These are phyloP conservation scores for Rhynchospora pubera DNA, from an alignment of 176 grass and related monocot species.

Conservation along the genomic window DNA sequence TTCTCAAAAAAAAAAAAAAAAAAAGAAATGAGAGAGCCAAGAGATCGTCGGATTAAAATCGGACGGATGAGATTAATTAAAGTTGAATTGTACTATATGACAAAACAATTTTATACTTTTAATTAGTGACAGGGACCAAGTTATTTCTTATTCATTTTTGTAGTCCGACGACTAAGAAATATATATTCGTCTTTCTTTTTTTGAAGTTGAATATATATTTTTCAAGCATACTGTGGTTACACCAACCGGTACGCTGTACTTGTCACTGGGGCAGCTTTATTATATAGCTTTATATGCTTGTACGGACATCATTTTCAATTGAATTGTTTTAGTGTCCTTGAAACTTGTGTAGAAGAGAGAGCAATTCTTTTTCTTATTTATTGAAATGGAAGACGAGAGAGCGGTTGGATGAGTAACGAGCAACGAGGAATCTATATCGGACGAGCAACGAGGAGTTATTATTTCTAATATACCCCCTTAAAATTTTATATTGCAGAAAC, in stretches of 20 bases:
- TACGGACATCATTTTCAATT: neutral
- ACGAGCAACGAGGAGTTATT: neutral
- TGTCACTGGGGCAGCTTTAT: neutral
- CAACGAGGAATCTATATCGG: neutral
- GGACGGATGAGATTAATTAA: neutral
- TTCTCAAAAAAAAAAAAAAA: too few relatives aligned
- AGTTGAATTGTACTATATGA: neutral
- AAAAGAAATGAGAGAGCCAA: neutral
- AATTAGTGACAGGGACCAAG: neutral
- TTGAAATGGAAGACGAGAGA: neutral
- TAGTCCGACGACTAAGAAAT: neutral
- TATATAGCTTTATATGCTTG: neutral
- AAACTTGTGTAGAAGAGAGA: slow-evolving; percentile 2
- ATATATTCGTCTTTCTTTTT: neutral
- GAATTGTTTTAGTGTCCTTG: slow-evolving; percentile 1
- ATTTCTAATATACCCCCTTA: neutral
- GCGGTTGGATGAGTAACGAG: neutral
- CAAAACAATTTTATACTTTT: neutral
- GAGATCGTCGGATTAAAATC: neutral
- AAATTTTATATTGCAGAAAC: neutral
- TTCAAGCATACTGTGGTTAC: neutral
- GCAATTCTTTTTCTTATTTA: too few relatives aligned
- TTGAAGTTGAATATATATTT: neutral
- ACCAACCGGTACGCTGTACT: neutral
- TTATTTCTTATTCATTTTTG: neutral